These are phyloP conservation scores for Colletotrichum truncatum DNA, from an alignment of 2,329 filamentous ascomycete species.

Conservation along the genomic window DNA sequence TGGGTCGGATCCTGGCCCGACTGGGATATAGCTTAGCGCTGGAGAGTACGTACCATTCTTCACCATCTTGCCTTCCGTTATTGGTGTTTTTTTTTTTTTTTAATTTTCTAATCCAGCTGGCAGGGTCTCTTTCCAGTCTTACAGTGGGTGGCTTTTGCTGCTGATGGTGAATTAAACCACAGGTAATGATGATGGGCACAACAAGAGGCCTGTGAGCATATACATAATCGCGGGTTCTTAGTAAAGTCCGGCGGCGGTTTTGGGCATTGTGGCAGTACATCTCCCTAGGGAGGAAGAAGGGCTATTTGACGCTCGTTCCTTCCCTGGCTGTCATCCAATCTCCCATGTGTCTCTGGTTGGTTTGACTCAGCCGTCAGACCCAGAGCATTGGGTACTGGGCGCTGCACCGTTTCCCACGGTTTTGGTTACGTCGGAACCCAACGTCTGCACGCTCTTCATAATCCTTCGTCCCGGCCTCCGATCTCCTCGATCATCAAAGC, in stretches of 20 bases:
- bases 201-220: neutral
- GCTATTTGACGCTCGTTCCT: conserved; percentile 17
- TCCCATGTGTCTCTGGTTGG: conserved; percentile 3
- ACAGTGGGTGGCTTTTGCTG: too few species aligned
- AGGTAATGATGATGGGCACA: neutral
- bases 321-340: conserved; percentile 26
- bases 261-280: too few species aligned
- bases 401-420: conserved; percentile 22
- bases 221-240: neutral
- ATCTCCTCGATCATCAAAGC: neutral
- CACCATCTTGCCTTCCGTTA: too few species aligned
- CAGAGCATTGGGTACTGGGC: neutral
- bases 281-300: too few species aligned
- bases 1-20: conserved; percentile 4
- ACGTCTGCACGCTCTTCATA: neutral
- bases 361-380: conserved; percentile 25
- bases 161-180: too few species aligned
- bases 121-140: too few species aligned
- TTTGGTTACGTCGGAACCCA: neutral
- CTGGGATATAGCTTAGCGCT: neutral
- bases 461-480: neutral
- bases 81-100: too few species aligned
- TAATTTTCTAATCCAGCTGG: too few species aligned
- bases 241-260: neutral
- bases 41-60: neutral